Evolutionary conservation across 495 filamentous ascomycete genomes (phyloP).

Genomic region (Lepidopterella palustris): DNA sequence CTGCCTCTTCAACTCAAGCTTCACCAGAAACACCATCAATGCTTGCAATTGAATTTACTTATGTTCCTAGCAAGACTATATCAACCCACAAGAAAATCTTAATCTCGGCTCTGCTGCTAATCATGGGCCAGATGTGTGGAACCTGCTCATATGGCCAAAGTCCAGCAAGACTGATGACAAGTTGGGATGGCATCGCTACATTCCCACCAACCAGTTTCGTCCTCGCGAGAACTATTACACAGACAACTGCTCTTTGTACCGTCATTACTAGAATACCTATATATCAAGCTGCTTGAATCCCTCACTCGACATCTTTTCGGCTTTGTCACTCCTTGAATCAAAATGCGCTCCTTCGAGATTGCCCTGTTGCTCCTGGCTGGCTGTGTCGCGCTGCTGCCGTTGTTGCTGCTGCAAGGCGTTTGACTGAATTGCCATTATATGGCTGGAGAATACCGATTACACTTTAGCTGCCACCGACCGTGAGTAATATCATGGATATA

Average conservation of each 20-base stretch:
- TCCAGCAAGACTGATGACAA: too few species aligned
- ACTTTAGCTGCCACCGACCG: slow-evolving; percentile 30
- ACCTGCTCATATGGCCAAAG: too few species aligned
- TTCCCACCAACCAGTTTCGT: neutral
- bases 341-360: neutral
- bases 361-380: neutral
- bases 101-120: too few species aligned
- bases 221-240: too few species aligned
- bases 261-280: too few species aligned
- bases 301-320: neutral
- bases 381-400: slow-evolving; percentile 12
- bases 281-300: neutral
- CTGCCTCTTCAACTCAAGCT: too few species aligned
- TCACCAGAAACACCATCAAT: too few species aligned
- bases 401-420: slow-evolving; percentile 26
- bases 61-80: too few species aligned
- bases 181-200: neutral
- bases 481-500: neutral
- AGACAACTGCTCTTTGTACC: too few species aligned
- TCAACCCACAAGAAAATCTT: too few species aligned
- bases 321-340: neutral
- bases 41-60: too few species aligned
- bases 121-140: neutral
- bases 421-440: slow-evolving; percentile 33
- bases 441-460: slow-evolving; percentile 38